These are phyloP conservation scores for Pichia terricola DNA, from an alignment of 1,139 yeast genomes.

Conservation along the genomic window DNA sequence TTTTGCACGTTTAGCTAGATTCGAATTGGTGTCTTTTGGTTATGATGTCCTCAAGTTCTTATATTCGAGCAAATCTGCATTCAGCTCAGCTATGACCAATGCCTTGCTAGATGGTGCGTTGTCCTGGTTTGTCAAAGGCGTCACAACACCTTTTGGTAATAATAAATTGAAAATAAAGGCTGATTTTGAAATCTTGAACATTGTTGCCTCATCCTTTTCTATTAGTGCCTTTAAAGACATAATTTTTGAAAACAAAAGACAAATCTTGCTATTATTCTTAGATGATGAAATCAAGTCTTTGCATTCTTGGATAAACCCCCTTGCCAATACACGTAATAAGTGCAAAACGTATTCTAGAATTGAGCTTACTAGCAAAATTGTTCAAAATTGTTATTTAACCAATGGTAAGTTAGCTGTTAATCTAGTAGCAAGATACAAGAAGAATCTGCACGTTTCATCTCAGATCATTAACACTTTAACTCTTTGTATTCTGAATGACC, in stretches of 20 bases:
- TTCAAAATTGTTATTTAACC: conserved; percentile 49
- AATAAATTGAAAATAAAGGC: conserved; percentile 63
- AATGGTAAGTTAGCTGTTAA: conserved; percentile 71
- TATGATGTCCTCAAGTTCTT: conserved; percentile 56
- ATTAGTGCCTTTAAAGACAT: conserved; percentile 2
- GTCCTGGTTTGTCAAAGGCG: conserved; percentile 64
- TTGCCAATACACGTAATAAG: conserved; percentile 34
- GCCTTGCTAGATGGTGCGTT: conserved; percentile 58
- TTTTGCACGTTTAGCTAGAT: conserved; percentile 62
- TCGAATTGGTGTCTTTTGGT: conserved; percentile 64
- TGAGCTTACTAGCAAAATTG: conserved; percentile 30
- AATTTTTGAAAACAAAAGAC: conserved; percentile 33
- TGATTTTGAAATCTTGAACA: conserved; percentile 52
- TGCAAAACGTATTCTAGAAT: conserved; percentile 22
- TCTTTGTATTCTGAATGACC: conserved; percentile 30
- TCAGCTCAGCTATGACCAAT: conserved; percentile 36
- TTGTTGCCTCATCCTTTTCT: conserved; percentile 32
- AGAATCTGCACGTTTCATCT: conserved; percentile 6
- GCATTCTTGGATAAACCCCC: conserved; percentile 72
- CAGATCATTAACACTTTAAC: conserved; percentile 12
- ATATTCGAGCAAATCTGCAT: conserved; percentile 37
- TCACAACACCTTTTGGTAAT: conserved; percentile 77
- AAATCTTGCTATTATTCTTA: conserved; percentile 50
- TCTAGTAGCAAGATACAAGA: conserved; percentile 48
- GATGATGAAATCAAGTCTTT: conserved; percentile 68